These are phyloP conservation scores for Fulvia fulva DNA, from an alignment of 2,329 filamentous ascomycete species.

Conservation along the genomic window DNA sequence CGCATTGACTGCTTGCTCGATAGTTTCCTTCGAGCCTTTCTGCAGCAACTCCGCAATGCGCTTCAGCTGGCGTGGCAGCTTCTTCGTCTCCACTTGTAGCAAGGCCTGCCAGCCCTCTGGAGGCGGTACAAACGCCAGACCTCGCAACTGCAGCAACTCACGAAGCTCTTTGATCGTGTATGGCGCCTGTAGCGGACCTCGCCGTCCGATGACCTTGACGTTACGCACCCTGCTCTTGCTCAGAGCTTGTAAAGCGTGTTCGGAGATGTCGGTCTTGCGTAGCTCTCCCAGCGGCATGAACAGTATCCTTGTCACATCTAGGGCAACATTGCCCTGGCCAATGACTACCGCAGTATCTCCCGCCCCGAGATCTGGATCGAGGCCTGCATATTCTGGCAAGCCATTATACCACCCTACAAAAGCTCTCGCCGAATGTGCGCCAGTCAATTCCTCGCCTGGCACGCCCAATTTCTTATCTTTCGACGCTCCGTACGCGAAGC, in stretches of 20 bases:
- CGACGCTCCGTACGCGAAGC: slow-evolving; percentile 90
- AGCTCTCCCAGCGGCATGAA: slow-evolving; percentile 71
- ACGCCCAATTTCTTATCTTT: slow-evolving; percentile 76
- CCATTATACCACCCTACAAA: slow-evolving; percentile 99
- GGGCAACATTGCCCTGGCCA: slow-evolving; percentile 91
- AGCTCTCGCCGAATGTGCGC: slow-evolving; percentile 81
- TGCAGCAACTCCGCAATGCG: slow-evolving; percentile 76
- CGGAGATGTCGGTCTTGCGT: slow-evolving; percentile 81
- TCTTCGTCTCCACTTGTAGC: slow-evolving; percentile 54
- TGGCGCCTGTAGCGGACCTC: slow-evolving; percentile 77
- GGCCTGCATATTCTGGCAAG: slow-evolving; percentile 70
- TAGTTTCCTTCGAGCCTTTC: slow-evolving; percentile 62
- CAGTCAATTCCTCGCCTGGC: slow-evolving; percentile 71
- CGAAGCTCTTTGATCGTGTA: slow-evolving; percentile 95
- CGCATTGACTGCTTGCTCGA: slow-evolving; percentile 54
- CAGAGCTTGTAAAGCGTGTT: slow-evolving; percentile 72
- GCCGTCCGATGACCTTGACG: slow-evolving; percentile 81
- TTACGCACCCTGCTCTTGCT: slow-evolving; percentile 69
- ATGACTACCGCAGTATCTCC: slow-evolving; percentile 84
- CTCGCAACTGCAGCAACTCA: slow-evolving; percentile 75
- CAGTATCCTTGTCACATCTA: slow-evolving; percentile 88
- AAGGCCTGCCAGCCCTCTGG: slow-evolving; percentile 32
- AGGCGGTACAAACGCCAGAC: slow-evolving; percentile 64
- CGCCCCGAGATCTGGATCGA: slow-evolving; percentile 68
- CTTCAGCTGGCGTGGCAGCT: slow-evolving; percentile 69